Evolutionary conservation across 2,329 filamentous ascomycete species (phyloP).

Genomic region (Dryadomyces quercus-mongolicae): DNA sequence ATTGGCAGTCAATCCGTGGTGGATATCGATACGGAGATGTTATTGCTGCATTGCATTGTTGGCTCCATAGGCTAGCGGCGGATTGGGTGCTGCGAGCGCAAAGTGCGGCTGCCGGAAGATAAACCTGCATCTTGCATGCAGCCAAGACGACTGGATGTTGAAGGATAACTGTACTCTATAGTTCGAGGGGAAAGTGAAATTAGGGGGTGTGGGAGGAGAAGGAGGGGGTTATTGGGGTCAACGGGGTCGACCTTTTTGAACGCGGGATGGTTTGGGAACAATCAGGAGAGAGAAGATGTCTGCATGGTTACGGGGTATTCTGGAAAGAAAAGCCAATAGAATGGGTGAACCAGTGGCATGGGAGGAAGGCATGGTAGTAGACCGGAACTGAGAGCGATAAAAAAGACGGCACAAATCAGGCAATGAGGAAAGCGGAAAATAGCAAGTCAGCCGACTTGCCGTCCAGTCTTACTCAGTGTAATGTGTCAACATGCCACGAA

Average conservation of each 20-base stretch:
- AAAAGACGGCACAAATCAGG: not conserved
- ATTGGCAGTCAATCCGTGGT: too few species aligned
- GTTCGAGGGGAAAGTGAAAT: not conserved
- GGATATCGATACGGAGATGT: not conserved
- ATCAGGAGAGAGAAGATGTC: too few species aligned
- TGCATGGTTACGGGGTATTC: too few species aligned
- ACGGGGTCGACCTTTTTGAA: not conserved
- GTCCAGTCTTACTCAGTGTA: not conserved
- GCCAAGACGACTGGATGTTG: not conserved
- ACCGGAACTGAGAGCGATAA: too few species aligned
- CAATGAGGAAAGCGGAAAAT: not conserved
- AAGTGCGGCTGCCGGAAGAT: not conserved
- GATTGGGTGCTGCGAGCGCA: not conserved
- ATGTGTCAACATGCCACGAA: not conserved
- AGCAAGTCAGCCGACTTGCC: not conserved
- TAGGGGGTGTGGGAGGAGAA: not conserved
- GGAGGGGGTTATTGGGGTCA: not conserved
- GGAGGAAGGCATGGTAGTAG: too few species aligned
- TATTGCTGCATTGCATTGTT: not conserved
- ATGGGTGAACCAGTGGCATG: not conserved
- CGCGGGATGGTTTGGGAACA: too few species aligned
- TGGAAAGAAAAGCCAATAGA: not conserved
- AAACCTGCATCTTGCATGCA: not conserved
- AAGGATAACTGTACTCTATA: not conserved
- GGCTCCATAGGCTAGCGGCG: not conserved